These are phyloP conservation scores for Luffa aegyptiaca DNA, from an alignment of 306 rosid species.

Conservation along the genomic window DNA sequence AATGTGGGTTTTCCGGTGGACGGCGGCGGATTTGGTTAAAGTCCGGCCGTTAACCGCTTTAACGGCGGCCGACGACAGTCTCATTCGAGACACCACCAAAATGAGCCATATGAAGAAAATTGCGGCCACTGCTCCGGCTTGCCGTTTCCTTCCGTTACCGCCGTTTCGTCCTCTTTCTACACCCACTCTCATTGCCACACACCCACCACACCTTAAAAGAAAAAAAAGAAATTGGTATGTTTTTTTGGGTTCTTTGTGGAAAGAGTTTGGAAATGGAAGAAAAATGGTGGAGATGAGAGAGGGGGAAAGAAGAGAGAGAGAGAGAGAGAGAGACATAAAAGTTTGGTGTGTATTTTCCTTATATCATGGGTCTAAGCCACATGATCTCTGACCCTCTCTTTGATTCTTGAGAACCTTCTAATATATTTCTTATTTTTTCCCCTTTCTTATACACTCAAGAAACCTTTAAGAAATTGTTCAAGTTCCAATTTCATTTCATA, in stretches of 20 bases:
- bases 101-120: conserved; percentile 7
- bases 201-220: not conserved
- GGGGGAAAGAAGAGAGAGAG: not conserved
- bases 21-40: too few relatives aligned
- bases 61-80: not conserved
- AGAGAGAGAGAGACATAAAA: conserved; percentile 5
- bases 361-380: conserved; percentile 15
- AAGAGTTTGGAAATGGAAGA: not conserved
- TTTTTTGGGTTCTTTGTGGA: not conserved
- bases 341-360: conserved; percentile 1
- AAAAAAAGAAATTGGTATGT: not conserved
- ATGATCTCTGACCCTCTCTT: conserved; percentile 9
- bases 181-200: conserved; percentile 10
- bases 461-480: not conserved
- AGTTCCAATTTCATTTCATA: not conserved
- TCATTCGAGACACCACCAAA: not conserved
- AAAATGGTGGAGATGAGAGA: not conserved
- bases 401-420: conserved; percentile 12
- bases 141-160: not conserved
- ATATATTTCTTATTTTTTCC: not conserved
- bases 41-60: not conserved
- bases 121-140: not conserved
- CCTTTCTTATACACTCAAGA: not conserved
- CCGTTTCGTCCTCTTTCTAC: conserved; percentile 6
- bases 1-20: not conserved